A percentile compares a stretch with the other conserved stretches of the same genome.
Evolutionary conservation across 768 basidiomycete species (phyloP).

Genomic region (Lentinula edodes): DNA sequence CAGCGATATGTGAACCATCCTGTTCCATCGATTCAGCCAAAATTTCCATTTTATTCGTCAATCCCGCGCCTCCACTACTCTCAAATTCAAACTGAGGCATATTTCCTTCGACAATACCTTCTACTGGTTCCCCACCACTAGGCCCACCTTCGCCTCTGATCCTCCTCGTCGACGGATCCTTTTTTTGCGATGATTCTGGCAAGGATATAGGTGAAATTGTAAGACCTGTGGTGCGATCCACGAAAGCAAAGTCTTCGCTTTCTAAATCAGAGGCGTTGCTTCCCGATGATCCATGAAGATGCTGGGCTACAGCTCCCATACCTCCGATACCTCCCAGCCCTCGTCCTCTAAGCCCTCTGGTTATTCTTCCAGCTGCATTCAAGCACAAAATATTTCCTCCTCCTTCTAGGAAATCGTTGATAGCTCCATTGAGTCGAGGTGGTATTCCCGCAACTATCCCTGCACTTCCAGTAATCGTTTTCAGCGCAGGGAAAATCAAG

Average conservation of each 20-base stretch:
- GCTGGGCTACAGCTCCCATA: neutral
- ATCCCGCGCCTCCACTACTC: neutral
- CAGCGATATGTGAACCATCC: conserved; percentile 7
- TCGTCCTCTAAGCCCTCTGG: neutral
- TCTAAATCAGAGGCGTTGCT: neutral
- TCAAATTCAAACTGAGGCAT: conserved; percentile 1
- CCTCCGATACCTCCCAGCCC: neutral
- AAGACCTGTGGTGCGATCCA: neutral
- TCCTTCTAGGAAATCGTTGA: conserved; percentile 3
- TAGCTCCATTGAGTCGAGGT: neutral
- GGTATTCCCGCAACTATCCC: neutral
- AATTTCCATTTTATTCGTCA: neutral
- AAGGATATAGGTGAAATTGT: neutral
- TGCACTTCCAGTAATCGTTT: neutral
- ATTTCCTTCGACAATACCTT: neutral
- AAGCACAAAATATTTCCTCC: neutral
- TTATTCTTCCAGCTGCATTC: neutral
- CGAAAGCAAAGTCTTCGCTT: neutral
- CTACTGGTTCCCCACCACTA: neutral
- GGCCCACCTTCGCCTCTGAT: neutral
- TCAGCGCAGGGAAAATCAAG: conserved; percentile 57
- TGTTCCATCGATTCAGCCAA: conserved; percentile 1
- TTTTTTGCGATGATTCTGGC: neutral
- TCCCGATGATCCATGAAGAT: neutral
- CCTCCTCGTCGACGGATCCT: conserved; percentile 1